Evolutionary conservation across 2,329 filamentous ascomycete species (phyloP), one percentile per base, ranked within the genome.

Genomic region (Clonostachys byssicola): DNA sequence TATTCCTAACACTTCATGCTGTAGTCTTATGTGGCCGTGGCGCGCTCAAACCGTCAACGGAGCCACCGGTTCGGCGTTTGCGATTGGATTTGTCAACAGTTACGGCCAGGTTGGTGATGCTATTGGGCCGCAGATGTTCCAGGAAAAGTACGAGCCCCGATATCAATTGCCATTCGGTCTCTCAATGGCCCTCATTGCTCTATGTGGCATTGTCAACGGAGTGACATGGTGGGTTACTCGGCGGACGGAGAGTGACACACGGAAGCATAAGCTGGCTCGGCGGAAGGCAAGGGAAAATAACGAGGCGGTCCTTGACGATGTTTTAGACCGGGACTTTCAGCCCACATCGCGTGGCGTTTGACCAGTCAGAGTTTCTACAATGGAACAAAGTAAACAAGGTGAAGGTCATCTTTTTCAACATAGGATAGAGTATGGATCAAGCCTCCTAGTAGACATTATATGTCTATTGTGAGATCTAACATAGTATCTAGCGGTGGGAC

Each of bases 61-160:
- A 4, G 68, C 73, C 2, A 77, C 73, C 0, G 73, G 73, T 1
- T 74, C 73, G 0, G 73, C 73, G 1, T 76, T 77, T 54, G 66
- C 69, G 2, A 74, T 77, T 45, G 73, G 67, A 1, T 77, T 76
- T 46, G 71, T 73, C 44, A 75, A 75, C 51, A 72, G 67, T 47
- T 74, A 75, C 52, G 73, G 72, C 0, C 72, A 76, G 49, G 72
- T 77, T 17, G 73, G 73, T 5, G 72, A 70, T 14, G 71, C 71
- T 2, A 63, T 75, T 12, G 73, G 71, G 0, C 67, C 72, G 9
- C 72, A 76, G 53, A 65, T 75, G 17, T 77, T 76, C 52, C 58
- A 61, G 39, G 64, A 62, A 34, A 61, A 62, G 36, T 77, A 71
- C 45, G 71, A 70, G 7, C 72, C 71, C 3, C 62, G 64, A 14